Evolutionary conservation across 306 rosid species (phyloP).

Genomic region (Vigna unguiculata): DNA sequence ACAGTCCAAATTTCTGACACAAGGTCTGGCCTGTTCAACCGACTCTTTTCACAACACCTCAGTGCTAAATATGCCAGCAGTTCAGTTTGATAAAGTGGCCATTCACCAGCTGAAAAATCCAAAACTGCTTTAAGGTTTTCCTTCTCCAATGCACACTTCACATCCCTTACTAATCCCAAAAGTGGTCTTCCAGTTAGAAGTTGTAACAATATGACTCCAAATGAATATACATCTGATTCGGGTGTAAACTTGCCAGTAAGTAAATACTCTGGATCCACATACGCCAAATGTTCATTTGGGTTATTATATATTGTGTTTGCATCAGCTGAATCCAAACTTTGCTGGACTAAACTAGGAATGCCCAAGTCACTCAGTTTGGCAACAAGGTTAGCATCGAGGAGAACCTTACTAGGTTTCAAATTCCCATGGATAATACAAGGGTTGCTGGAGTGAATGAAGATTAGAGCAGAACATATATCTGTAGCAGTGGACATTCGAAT

Average conservation of each 20-base stretch:
- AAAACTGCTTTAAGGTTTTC: constrained; percentile 60
- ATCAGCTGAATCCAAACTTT: constrained; percentile 52
- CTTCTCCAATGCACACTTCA: constrained; percentile 73
- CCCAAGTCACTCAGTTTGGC: constrained; percentile 82
- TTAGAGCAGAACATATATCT: constrained; percentile 83
- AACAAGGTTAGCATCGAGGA: constrained; percentile 81
- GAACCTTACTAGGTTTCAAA: constrained; percentile 84
- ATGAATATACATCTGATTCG: constrained; percentile 85
- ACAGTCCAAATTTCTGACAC: constrained; percentile 66
- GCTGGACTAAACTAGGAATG: constrained; percentile 59
- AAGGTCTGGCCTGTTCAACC: constrained; percentile 69
- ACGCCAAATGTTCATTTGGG: constrained; percentile 49
- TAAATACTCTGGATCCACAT: constrained; percentile 80
- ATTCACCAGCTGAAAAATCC: constrained; percentile 92
- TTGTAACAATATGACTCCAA: constrained; percentile 73
- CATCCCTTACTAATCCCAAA: constrained; percentile 65
- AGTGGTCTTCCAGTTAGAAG: constrained; percentile 75
- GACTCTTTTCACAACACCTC: constrained; percentile 70
- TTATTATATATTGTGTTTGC: constrained; percentile 37
- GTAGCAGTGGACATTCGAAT: constrained; percentile 72
- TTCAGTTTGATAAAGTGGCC: constrained; percentile 76
- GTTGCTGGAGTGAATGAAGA: constrained; percentile 77
- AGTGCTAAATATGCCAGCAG: constrained; percentile 75
- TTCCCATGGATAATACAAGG: constrained; percentile 86
- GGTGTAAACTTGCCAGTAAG: constrained; percentile 67